Evolutionary conservation across 495 filamentous ascomycete species (phyloP), one percentile per base, ranked within the genome.

Genomic region (Recurvomyces mirabilis): DNA sequence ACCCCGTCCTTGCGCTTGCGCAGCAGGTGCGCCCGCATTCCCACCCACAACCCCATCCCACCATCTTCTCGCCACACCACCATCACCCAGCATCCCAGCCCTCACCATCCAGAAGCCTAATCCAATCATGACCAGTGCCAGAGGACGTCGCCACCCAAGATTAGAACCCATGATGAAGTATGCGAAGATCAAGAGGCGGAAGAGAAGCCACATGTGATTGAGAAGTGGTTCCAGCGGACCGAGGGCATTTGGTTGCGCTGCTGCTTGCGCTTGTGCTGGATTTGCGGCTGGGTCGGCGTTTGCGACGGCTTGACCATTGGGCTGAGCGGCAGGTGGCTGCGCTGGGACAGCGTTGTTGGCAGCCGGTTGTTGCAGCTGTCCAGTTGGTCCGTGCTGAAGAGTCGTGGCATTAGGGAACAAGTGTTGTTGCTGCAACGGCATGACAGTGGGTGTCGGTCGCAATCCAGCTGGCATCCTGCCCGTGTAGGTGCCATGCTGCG

Each of bases 81-180:
- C 49, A 30, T 49, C 75, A 63, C 35, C 72, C 66, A 41, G 81
- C 22, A 83, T 46, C 3, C 78, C 77, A 0, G 77, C 76, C 49
- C 87, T 79, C 0, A 79, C 68, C 1, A 84, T 58, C 31, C 87
- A 74, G 9, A 84, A 65, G 5, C 72, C 50, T 10, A 79, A 47
- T 1, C 76, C 70, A 12, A 80, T 63, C 2, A 72, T 53, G n/a
- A 71, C 63, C 25, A 89, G 68, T 21, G 81, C 72, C 13, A 84
- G 44, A 49, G 75, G 77, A 25, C 84, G 74, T 6, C 73, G 71
- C 79, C 79, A 87, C 32, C 79, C 49, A 19, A 53, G 35, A 26
- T 53, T 73, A 21, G 77, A 74, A n/a, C 76, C 74, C 6, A 77
- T 74, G 14, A 81, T 82, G 48, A 89, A 82, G 66, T 82, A 89